Evolutionary conservation across 2,329 filamentous ascomycete species (phyloP).

Genomic region (Colletotrichum sp.): DNA sequence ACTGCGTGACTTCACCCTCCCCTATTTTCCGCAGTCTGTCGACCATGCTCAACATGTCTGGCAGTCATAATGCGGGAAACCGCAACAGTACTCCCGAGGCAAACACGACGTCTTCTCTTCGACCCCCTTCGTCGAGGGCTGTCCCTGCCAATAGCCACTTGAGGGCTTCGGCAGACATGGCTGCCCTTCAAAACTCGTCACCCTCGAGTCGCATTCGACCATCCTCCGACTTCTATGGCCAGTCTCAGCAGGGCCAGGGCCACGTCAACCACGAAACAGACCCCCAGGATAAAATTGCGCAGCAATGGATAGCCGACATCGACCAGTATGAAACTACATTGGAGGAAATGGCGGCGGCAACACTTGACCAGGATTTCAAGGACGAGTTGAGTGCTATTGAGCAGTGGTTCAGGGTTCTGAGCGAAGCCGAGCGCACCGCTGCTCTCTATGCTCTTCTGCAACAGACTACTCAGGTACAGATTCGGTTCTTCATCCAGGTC

Average conservation of each 20-base stretch:
- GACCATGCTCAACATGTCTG: slow-evolving; percentile 67
- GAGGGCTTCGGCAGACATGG: slow-evolving; percentile 95
- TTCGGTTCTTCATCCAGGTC: slow-evolving; percentile 98
- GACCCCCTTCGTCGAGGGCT: slow-evolving; percentile 80
- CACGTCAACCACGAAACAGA: slow-evolving; percentile 76
- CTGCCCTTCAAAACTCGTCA: slow-evolving; percentile 73
- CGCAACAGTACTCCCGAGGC: slow-evolving; percentile 97
- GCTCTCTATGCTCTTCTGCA: slow-evolving; percentile 94
- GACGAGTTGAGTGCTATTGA: slow-evolving; percentile 98
- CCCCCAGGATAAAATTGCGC: slow-evolving; percentile 88
- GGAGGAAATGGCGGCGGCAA: slow-evolving; percentile 98
- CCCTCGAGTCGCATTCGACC: slow-evolving; percentile 83
- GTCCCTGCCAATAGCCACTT: slow-evolving; percentile 84
- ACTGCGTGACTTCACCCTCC: not conserved
- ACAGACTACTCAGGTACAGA: slow-evolving; percentile 98
- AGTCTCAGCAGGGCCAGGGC: slow-evolving; percentile 69
- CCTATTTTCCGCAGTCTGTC: slow-evolving; percentile 16
- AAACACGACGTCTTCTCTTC: slow-evolving; percentile 79
- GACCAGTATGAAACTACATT: slow-evolving; percentile 99
- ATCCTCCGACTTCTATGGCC: slow-evolving; percentile 93
- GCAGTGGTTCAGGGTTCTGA: slow-evolving; percentile 98
- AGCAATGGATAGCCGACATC: slow-evolving; percentile 99
- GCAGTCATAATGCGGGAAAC: slow-evolving; percentile 76
- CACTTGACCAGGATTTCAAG: slow-evolving; percentile 99
- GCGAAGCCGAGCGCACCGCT: slow-evolving; percentile 94